Conservation (phyloP, 257 asterid genomes). For the Pogostemon cablin region DNA sequence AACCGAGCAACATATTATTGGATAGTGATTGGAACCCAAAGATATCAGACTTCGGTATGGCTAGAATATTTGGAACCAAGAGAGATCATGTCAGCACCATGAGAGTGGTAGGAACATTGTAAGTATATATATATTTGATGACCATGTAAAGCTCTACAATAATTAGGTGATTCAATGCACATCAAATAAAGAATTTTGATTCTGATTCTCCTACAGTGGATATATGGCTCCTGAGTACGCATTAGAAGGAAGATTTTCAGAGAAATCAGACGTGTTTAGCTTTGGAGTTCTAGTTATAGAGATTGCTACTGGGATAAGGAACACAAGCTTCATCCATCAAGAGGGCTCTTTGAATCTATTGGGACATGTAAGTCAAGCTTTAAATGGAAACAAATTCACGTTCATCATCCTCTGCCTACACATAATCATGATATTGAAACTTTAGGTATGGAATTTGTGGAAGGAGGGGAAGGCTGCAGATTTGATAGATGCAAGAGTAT, state of each 20-base stretch:
- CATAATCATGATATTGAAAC: neutral
- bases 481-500: neutral
- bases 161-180: neutral
- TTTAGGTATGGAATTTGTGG: conserved; percentile 6
- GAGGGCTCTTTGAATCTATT: neutral
- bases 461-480: neutral
- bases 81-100: neutral
- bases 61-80: neutral
- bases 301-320: too few relatives aligned
- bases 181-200: neutral
- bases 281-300: too few relatives aligned
- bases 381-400: neutral
- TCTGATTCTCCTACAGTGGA: neutral
- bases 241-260: too few relatives aligned
- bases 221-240: neutral
- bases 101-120: conserved; percentile 1
- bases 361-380: conserved; percentile 1
- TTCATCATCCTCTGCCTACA: neutral
- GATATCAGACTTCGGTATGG: too few relatives aligned
- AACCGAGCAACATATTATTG: too few relatives aligned
- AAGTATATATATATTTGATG: neutral
- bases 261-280: too few relatives aligned
- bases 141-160: neutral
- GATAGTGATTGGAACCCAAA: too few relatives aligned
- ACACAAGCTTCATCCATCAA: neutral